Percentiles rank a stretch among this genome's conserved stretches.
Evolutionary conservation across 2,329 filamentous ascomycete species (phyloP).

Genomic region (Colletotrichum tropicale): DNA sequence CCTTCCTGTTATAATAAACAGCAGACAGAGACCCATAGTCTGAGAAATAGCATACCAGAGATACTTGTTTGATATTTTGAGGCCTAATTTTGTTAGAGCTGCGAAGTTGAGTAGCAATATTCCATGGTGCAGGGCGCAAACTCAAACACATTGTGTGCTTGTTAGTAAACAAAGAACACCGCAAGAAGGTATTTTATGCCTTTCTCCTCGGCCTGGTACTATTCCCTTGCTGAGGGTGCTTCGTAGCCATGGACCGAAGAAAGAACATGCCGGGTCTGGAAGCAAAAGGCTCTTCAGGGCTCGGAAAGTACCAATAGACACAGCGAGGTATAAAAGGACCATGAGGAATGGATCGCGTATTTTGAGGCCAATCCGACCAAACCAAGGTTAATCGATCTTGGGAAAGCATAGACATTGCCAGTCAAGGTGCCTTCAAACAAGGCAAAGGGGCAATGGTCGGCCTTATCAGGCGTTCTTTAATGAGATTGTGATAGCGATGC

Average conservation of each 20-base stretch:
- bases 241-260: not conserved
- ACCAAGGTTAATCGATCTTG: not conserved
- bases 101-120: too few relatives aligned
- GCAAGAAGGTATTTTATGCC: fast-evolving
- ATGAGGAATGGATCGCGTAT: fast-evolving
- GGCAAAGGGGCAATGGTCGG: not conserved
- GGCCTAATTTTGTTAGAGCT: fast-evolving
- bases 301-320: not conserved
- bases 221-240: not conserved
- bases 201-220: not conserved
- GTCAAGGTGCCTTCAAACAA: not conserved
- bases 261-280: not conserved
- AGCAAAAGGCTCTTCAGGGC: not conserved
- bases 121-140: too few relatives aligned
- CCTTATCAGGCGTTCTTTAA: not conserved
- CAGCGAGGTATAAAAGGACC: not conserved
- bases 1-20: fast-evolving
- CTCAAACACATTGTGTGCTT: not conserved
- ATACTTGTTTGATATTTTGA: fast-evolving
- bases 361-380: not conserved
- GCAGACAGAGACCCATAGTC: fast-evolving
- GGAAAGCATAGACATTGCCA: not conserved
- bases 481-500: not conserved
- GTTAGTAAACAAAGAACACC: fast-evolving
- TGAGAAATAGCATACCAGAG: fast-evolving